phyloP scores from a whole-genome alignment of 345 rosid species.

The Eucalyptus shirleyi region DNA sequence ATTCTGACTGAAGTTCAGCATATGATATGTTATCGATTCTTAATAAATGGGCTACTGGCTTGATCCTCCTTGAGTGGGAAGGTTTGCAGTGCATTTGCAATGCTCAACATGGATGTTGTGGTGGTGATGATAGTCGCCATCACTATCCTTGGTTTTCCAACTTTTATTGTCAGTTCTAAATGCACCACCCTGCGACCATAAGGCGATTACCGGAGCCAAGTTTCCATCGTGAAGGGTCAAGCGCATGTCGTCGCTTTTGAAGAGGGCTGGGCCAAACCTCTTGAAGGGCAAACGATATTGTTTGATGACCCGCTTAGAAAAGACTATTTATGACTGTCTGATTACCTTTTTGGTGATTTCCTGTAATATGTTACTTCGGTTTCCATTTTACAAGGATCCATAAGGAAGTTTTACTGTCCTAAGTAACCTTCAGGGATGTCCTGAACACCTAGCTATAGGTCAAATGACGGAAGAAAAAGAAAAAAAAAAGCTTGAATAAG shows the following conservation, averaged over 20 bases:
- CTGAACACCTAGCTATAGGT: neutral
- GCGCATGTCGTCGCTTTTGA: neutral
- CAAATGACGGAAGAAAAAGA: neutral
- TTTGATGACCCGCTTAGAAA: neutral
- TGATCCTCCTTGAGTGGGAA: neutral
- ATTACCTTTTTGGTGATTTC: neutral
- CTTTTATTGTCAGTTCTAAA: neutral
- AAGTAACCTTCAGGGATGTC: neutral
- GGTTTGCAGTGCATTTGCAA: neutral
- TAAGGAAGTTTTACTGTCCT: neutral
- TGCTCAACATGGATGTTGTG: neutral
- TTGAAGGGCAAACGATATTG: neutral
- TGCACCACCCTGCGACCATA: neutral
- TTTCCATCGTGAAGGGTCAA: neutral
- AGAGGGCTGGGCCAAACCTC: neutral
- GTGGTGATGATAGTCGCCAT: neutral
- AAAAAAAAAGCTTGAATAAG: neutral
- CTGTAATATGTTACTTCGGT: neutral
- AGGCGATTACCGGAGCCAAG: neutral
- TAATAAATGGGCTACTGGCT: neutral
- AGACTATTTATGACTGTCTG: neutral
- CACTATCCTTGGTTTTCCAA: neutral
- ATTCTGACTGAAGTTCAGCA: neutral
- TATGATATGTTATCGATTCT: neutral
- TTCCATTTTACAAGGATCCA: neutral